Conservation (phyloP, 164 flowering plant species). For the Magnolia sinica region DNA sequence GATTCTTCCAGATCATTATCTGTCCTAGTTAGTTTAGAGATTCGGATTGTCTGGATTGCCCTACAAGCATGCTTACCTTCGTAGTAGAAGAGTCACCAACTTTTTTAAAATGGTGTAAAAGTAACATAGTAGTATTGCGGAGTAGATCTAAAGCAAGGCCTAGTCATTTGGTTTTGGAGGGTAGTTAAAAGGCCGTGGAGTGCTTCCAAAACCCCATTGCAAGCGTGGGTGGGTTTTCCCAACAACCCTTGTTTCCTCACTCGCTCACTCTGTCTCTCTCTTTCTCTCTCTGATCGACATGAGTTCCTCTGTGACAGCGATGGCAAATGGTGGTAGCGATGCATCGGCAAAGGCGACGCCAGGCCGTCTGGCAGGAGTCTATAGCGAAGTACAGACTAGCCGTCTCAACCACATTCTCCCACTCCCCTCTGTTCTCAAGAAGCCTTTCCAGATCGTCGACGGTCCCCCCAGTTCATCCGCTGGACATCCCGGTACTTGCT, state of each 20-base stretch:
- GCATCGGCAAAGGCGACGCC: conserved; percentile 7
- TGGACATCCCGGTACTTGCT: conserved; percentile 65
- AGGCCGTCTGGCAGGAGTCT: conserved; percentile 54
- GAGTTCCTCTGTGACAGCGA: background rate
- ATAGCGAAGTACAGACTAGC: conserved; percentile 73
- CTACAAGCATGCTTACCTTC: too few species aligned
- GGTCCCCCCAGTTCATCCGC: conserved; percentile 89
- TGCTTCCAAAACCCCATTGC: background rate
- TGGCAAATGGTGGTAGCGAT: background rate
- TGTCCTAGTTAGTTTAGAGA: too few species aligned
- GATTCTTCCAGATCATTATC: too few species aligned
- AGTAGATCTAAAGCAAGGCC: background rate
- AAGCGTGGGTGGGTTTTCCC: background rate
- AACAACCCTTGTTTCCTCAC: background rate
- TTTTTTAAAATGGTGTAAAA: background rate
- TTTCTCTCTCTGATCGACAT: background rate
- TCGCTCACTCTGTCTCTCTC: background rate
- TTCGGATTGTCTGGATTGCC: too few species aligned
- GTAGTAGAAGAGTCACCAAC: background rate
- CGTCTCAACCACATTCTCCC: conserved; percentile 70
- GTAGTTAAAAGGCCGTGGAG: background rate
- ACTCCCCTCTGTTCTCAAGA: conserved; percentile 65
- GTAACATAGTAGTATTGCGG: background rate
- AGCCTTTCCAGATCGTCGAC: conserved; percentile 55
- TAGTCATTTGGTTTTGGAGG: background rate